A percentile compares a stretch with the other conserved stretches of the same genome.
Evolutionary conservation across 2,329 filamentous ascomycete species (phyloP).

Genomic region (Madurella mycetomatis): DNA sequence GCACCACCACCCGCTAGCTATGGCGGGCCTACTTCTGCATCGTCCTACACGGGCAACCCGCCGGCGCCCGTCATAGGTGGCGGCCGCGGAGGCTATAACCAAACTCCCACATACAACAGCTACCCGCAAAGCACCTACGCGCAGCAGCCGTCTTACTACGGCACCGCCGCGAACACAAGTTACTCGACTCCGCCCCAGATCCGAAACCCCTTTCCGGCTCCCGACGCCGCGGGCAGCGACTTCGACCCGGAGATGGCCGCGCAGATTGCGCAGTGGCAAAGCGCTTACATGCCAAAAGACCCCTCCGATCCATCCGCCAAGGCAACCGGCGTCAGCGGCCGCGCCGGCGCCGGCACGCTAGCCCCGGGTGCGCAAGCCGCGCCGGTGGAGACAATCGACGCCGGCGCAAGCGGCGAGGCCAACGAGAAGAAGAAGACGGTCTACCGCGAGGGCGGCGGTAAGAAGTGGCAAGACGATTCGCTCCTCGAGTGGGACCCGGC

Average conservation of each 20-base stretch:
- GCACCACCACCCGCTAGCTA: conserved; percentile 29
- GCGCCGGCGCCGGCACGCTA: conserved; percentile 24
- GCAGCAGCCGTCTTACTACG: conserved; percentile 37
- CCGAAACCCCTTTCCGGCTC: conserved; percentile 73
- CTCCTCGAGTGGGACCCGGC: conserved; percentile 94
- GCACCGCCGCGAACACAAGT: conserved; percentile 33
- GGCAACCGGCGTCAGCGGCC: conserved; percentile 25
- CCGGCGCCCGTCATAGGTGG: conserved; percentile 35
- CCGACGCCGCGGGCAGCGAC: conserved; percentile 42
- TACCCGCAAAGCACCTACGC: conserved; percentile 17
- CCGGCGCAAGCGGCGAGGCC: conserved; percentile 41
- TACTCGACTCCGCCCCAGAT: conserved; percentile 62
- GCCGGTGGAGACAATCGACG: conserved; percentile 22
- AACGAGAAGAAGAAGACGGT: conserved; percentile 78
- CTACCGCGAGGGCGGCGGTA: conserved; percentile 79
- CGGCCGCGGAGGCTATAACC: conserved; percentile 22
- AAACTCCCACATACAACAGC: conserved; percentile 15
- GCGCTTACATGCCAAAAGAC: conserved; percentile 70
- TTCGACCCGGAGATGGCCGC: conserved; percentile 79
- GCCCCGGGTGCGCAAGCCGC: conserved; percentile 19
- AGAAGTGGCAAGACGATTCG: conserved; percentile 84
- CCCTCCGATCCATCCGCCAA: conserved; percentile 32
- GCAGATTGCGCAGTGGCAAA: conserved; percentile 93
- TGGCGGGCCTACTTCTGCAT: conserved; percentile 35
- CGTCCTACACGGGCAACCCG: conserved; percentile 29